Conservation (phyloP, 164 flowering plant species). For the Amborella trichopoda region DNA sequence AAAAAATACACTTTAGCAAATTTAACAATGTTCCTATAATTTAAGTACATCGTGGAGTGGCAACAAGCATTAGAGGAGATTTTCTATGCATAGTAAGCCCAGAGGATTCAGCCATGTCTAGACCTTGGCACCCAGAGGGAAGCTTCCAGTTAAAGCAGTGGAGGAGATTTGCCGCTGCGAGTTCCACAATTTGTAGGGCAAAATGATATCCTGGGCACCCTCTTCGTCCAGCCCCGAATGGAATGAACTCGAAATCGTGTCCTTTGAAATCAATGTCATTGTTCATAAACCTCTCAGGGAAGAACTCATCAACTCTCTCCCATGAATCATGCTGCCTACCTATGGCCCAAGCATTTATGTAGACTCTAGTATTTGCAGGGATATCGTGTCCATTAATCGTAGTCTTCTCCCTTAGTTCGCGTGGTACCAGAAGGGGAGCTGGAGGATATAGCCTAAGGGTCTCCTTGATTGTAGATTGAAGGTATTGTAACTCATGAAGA, state of each 20-base stretch:
- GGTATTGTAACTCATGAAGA: conserved; percentile 11
- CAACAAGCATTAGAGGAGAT: too few species aligned
- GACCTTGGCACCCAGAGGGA: conserved; percentile 10
- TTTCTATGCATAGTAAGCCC: conserved; percentile 4
- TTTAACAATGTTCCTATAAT: too few species aligned
- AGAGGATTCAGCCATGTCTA: conserved; percentile 15
- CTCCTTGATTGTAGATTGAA: conserved; percentile 20
- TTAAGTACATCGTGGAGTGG: too few species aligned
- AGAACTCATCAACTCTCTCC: conserved; percentile 16
- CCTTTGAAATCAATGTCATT: conserved; percentile 12
- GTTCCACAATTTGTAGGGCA: conserved; percentile 8
- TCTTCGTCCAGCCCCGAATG: conserved; percentile 22
- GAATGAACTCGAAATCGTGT: too few species aligned
- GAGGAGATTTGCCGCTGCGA: conserved; percentile 11
- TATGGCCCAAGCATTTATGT: too few species aligned
- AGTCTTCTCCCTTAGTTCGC: conserved; percentile 18
- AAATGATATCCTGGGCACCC: conserved; percentile 15
- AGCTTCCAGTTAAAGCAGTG: conserved; percentile 15
- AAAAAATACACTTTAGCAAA: too few species aligned
- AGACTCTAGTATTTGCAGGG: conserved; percentile 18
- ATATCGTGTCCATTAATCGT: conserved; percentile 23
- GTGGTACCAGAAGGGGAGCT: conserved; percentile 23
- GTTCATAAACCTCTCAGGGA: too few species aligned
- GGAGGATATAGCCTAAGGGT: conserved; percentile 27
- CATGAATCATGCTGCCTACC: conserved; percentile 27